A percentile compares a stretch with the other conserved stretches of the same genome.
phyloP scores from a whole-genome alignment of 305 asterid genomes.

The Caryopteris hybrid region DNA sequence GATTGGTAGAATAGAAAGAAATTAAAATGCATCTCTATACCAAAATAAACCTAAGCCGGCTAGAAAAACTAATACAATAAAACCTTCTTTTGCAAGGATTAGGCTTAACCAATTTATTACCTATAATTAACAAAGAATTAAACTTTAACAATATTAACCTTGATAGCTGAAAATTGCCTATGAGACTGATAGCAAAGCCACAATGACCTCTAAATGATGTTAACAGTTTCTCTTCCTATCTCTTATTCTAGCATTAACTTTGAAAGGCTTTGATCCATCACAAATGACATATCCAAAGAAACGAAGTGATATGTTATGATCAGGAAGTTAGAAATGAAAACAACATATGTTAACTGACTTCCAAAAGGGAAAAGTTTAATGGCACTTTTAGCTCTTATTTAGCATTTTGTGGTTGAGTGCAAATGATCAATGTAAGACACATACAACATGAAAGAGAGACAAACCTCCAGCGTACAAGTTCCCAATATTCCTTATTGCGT shows the following conservation, averaged over 20 bases:
- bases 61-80: neutral
- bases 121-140: neutral
- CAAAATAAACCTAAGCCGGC: neutral
- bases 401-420: neutral
- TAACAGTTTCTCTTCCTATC: neutral
- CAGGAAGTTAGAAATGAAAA: neutral
- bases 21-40: neutral
- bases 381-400: neutral
- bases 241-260: neutral
- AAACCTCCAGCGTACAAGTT: slow-evolving; percentile 78
- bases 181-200: neutral
- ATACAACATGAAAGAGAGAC: slow-evolving; percentile 18
- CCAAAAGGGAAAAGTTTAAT: neutral
- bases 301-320: neutral
- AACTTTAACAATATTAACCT: neutral
- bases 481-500: slow-evolving; percentile 79
- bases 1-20: neutral
- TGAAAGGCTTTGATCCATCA: neutral
- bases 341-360: neutral
- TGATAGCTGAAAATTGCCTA: neutral
- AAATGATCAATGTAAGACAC: neutral
- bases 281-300: neutral
- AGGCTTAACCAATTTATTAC: neutral
- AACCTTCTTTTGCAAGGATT: neutral
- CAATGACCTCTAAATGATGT: neutral